Conservation (phyloP, 2,329 filamentous ascomycete genomes). For the Mycosphaerella sp. region DNA sequence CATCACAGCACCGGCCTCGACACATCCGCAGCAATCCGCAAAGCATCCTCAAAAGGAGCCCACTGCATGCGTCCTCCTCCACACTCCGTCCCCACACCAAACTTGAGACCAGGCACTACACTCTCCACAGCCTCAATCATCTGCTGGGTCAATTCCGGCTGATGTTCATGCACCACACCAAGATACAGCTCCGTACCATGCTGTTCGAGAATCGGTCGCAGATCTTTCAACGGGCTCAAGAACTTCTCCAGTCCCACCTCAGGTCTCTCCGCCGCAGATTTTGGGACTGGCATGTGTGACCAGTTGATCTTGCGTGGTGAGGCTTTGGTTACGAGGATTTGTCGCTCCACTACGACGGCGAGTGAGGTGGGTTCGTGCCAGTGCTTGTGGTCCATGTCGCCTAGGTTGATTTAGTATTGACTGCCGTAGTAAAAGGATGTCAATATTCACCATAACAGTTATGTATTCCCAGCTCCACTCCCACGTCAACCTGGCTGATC, state of each 20-base stretch:
- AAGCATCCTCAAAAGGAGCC: conserved; percentile 28
- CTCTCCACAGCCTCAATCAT: conserved; percentile 36
- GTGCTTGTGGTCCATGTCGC: conserved; percentile 40
- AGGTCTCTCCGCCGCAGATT: conserved; percentile 26
- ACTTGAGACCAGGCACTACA: conserved; percentile 26
- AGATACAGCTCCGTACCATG: conserved; percentile 36
- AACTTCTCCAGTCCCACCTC: conserved; percentile 30
- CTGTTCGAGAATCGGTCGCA: conserved; percentile 28
- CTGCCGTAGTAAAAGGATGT: too few species aligned
- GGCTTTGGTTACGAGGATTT: conserved; percentile 29
- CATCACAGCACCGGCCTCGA: conserved; percentile 4
- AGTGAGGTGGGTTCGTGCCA: conserved; percentile 41
- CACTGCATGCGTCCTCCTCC: conserved; percentile 35
- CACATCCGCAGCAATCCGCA: conserved; percentile 22
- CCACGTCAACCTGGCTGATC: conserved; percentile 29
- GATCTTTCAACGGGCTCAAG: conserved; percentile 35
- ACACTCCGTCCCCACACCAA: conserved; percentile 41
- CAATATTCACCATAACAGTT: conserved; percentile 40
- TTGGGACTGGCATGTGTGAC: conserved; percentile 43
- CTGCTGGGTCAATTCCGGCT: conserved; percentile 36
- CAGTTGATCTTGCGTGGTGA: conserved; percentile 34
- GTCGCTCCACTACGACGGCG: conserved; percentile 33
- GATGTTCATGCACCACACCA: conserved; percentile 38
- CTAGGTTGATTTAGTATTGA: conserved; percentile 4
- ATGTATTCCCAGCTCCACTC: conserved; percentile 42